Percentiles rank a stretch among this genome's conserved stretches.
These are phyloP conservation scores for Striga hermonthica DNA, from an alignment of 305 asterid genomes.

Conservation along the genomic window DNA sequence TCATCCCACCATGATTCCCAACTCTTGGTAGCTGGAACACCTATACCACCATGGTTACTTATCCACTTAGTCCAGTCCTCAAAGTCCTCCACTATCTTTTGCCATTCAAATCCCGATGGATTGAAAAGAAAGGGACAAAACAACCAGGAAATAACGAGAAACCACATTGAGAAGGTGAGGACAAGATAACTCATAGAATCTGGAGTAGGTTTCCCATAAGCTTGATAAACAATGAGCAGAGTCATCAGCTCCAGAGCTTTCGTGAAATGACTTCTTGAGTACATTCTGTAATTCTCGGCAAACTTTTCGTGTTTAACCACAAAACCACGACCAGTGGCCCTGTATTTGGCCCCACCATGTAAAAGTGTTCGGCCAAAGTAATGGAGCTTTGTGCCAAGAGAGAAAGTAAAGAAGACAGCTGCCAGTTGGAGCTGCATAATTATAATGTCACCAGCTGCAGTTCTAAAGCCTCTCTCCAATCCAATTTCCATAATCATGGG, in stretches of 20 bases:
- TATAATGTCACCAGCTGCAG: conserved; percentile 64
- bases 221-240: conserved; percentile 55
- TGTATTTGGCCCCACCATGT: conserved; percentile 82
- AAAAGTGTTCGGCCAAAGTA: conserved; percentile 80
- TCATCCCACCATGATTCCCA: conserved; percentile 96
- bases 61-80: conserved; percentile 85
- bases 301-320: conserved; percentile 78
- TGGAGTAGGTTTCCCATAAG: conserved; percentile 47
- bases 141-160: conserved; percentile 68
- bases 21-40: conserved; percentile 73
- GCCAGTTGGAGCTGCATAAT: conserved; percentile 83
- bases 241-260: conserved; percentile 70
- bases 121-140: conserved; percentile 84
- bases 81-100: conserved; percentile 79
- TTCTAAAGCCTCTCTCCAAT: conserved; percentile 77
- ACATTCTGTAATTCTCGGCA: conserved; percentile 86
- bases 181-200: conserved; percentile 34
- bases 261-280: conserved; percentile 78
- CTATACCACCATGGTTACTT: conserved; percentile 65
- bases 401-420: conserved; percentile 75
- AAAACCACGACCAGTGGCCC: conserved; percentile 95
- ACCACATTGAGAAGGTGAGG: conserved; percentile 69
- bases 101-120: conserved; percentile 90
- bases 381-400: conserved; percentile 85
- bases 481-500: conserved; percentile 94